Evolutionary conservation across 257 asterid genomes (phyloP), one percentile per base, ranked within the genome.

Genomic region (Buddleja alternifolia): DNA sequence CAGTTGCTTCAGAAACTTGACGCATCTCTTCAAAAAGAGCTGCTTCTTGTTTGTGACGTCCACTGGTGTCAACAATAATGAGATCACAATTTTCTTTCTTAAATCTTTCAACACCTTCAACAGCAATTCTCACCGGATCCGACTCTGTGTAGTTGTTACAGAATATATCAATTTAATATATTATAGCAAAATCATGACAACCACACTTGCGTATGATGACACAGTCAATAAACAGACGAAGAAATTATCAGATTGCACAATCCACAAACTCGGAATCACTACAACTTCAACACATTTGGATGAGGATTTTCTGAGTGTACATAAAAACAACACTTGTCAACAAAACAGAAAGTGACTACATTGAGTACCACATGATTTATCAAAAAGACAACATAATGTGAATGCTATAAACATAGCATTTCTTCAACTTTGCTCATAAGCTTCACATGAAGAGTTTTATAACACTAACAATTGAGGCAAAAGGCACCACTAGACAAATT

Each of bases 11-110:
- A 48, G 97, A 83, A 75, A 94, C 95, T 91, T 94, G 97, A 40
- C 97, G 96, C 99, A 94, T 94, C 86, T 94, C 99, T 77, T 94
- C 97, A 82, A 94, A 91, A 72, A 89, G 96, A 71, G 96, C 82
- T 19, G 83, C 97, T 82, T 94, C 99, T 73, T 91, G 99, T 82
- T 94, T 94, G 92, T 94, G 99, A 71, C 99, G 97, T 73, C 99
- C 97, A 78, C 99, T 91, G 56, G 97, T 94, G 57, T 94, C 99
- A 78, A 94, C 89, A 71, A 94, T 91, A 62, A 94, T 94, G 19
- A 94, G 92, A 79, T 94, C 99, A 75, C 92, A 87, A 66, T 86
- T 91, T 73, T 91, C 96, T 77, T 89, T 84, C 86, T 87, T 87
- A 73, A 91, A 94, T 80, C 85, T 86, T 73, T 94, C 99, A 72